phyloP scores from a whole-genome alignment of 2,329 filamentous ascomycete genomes.

The Didymella arachidicola region DNA sequence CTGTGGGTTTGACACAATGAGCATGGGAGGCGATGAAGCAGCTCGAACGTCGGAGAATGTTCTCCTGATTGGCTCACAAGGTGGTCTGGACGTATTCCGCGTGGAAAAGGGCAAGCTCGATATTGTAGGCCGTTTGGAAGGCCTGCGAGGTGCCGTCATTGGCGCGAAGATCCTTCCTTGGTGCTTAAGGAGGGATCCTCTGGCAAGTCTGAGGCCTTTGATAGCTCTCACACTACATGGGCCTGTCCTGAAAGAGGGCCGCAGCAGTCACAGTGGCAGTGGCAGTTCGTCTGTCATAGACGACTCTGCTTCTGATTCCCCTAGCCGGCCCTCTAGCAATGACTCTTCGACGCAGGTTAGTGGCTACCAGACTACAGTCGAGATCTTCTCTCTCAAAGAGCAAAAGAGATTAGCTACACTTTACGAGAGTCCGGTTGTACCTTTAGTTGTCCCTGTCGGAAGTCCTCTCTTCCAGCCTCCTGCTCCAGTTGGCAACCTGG shows the following conservation, averaged over 20 bases:
- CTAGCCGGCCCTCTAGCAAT: conserved; percentile 47
- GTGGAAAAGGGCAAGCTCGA: conserved; percentile 77
- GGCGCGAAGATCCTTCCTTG: conserved; percentile 84
- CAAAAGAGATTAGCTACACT: conserved; percentile 75
- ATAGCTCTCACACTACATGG: conserved; percentile 84
- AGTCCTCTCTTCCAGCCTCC: conserved; percentile 74
- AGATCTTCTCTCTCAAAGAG: conserved; percentile 85
- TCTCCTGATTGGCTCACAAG: conserved; percentile 79
- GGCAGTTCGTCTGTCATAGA: conserved; percentile 48
- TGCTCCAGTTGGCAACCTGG: conserved; percentile 74
- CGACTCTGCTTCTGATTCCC: conserved; percentile 48
- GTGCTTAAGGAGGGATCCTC: conserved; percentile 62
- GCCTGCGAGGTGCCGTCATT: conserved; percentile 79
- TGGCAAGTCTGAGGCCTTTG: conserved; percentile 70
- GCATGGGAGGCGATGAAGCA: conserved; percentile 55
- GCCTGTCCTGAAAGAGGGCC: conserved; percentile 65
- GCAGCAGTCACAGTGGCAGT: conserved; percentile 45
- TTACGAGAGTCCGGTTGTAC: conserved; percentile 71
- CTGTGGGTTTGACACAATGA: conserved; percentile 80
- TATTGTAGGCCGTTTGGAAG: conserved; percentile 73
- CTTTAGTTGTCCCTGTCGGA: conserved; percentile 63
- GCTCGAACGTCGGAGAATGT: conserved; percentile 65
- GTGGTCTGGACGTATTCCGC: conserved; percentile 77
- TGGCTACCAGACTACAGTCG: conserved; percentile 84
- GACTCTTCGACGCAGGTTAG: conserved; percentile 54